Evolutionary conservation across 768 basidiomycete genomes (phyloP), one percentile per base, ranked within the genome.

Genomic region (Rhodotorula graminis): DNA sequence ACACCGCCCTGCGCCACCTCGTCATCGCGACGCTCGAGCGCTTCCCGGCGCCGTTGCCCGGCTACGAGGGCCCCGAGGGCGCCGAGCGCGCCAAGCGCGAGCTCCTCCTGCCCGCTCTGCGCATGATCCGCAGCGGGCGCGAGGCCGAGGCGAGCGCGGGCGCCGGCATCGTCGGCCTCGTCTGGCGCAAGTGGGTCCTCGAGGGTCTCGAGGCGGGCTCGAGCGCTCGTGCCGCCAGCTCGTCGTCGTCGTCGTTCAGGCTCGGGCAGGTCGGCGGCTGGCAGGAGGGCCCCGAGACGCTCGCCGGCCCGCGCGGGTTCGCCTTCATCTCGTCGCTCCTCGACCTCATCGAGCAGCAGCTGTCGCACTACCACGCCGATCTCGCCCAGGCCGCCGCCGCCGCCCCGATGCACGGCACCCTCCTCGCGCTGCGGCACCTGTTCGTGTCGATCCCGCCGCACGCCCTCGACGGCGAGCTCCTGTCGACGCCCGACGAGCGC

Each of bases 401-500:
- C 7, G 55, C 61, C 2, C 72, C 72, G 18, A 73, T 76, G 67
- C 75, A 76, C 61, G 75, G 75, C 16, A 76, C 72, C 6, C 37
- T 76, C 23, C 69, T 73, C 67, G 69, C 72, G 18, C 60, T 76
- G 10, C 75, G 75, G 7, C 72, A 76, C 31, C 75, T 76, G 40
- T 71, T 76, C 66, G 59, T 72, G 40, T 71, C 74, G 37, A 66
- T 75, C 52, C 74, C 74, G 19, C 2, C 21, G 50, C 14, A 61
- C 5, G 65, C 67, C 23, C 37, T 37, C 37, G 64, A 70, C 52
- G 44, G 49, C 37, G 19, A 37, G 0, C 65, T 76, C 15, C 18
- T 46, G 44, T 65, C 75, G 5, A 23, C 65, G 1, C 50, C 53
- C 2, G 60, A 65, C 12, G 67, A 65, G 16, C 72, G 64, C 10